Conservation (phyloP, 129 eudicot species). For the Calendula officinalis region DNA sequence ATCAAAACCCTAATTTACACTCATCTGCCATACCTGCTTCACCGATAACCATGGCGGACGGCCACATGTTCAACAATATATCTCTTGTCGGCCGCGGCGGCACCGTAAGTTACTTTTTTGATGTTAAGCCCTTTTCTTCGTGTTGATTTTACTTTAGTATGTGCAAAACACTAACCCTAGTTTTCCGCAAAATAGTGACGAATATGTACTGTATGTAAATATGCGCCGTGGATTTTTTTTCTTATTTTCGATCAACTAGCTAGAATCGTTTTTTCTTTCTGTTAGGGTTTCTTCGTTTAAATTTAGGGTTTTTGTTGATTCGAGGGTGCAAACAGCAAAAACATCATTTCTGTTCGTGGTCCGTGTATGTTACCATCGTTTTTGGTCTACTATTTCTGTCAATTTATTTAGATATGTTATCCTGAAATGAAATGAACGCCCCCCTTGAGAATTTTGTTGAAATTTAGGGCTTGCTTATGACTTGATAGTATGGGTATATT, state of each 20-base stretch:
- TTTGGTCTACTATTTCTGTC: neutral
- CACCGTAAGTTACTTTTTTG: conserved; percentile 45
- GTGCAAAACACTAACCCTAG: conserved; percentile 53
- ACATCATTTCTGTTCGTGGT: neutral
- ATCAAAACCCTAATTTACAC: conserved; percentile 24
- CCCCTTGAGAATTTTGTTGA: neutral
- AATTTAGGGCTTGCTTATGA: neutral
- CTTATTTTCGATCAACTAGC: neutral
- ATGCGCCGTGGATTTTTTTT: neutral
- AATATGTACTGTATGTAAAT: neutral
- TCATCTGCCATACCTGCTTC: neutral
- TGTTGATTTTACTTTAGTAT: neutral
- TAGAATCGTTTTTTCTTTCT: neutral
- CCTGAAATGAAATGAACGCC: neutral
- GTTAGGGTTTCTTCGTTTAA: conserved; percentile 16
- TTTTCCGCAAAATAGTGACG: conserved; percentile 6
- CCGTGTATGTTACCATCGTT: neutral
- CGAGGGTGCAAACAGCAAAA: neutral
- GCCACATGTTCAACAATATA: conserved; percentile 79
- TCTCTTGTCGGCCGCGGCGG: conserved; percentile 99
- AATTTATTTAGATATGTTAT: neutral
- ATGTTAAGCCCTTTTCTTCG: neutral
- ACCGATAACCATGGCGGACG: conserved; percentile 65
- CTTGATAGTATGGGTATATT: neutral
- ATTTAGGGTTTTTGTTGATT: conserved; percentile 11